Evolutionary conservation across 768 basidiomycete genomes (phyloP).

Genomic region (Kwoniella sp.): DNA sequence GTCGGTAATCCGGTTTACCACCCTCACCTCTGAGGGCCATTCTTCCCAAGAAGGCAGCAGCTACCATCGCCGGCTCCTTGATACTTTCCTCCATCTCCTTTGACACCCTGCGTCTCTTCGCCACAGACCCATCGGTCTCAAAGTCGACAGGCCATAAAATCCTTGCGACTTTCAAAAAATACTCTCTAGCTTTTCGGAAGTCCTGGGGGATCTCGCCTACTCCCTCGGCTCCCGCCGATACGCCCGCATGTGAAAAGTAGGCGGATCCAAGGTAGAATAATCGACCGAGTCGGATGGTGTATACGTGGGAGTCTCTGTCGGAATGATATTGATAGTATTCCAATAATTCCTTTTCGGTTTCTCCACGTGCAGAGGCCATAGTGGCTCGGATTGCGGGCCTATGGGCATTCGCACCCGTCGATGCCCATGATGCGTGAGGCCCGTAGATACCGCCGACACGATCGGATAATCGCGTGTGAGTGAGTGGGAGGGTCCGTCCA

Average conservation of each 20-base stretch:
- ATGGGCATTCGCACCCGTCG: constrained; percentile 72
- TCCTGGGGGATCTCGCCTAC: constrained; percentile 83
- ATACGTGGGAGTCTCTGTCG: constrained; percentile 83
- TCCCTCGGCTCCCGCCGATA: constrained; percentile 85
- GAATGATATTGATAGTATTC: constrained; percentile 97
- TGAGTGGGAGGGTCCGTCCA: constrained; percentile 79
- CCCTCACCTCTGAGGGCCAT: constrained; percentile 96
- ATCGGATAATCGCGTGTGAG: constrained; percentile 81
- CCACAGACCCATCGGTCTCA: constrained; percentile 31
- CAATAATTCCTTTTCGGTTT: constrained; percentile 89
- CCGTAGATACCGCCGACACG: constrained; percentile 91
- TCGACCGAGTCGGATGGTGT: constrained; percentile 89
- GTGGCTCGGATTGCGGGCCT: constrained; percentile 82
- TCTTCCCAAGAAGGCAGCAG: constrained; percentile 84
- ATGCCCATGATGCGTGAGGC: constrained; percentile 89
- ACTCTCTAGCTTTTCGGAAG: constrained; percentile 72
- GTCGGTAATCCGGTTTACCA: constrained; percentile 69
- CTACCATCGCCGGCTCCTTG: constrained; percentile 70
- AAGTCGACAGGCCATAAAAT: constrained; percentile 71
- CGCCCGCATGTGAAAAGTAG: constrained; percentile 75
- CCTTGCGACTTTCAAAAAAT: constrained; percentile 82
- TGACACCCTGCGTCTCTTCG: constrained; percentile 52
- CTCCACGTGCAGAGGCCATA: constrained; percentile 78
- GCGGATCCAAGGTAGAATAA: constrained; percentile 96
- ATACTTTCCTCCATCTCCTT: constrained; percentile 55